Evolutionary conservation across 2,329 filamentous ascomycete species (phyloP).

Genomic region (Monosporascus sp.): DNA sequence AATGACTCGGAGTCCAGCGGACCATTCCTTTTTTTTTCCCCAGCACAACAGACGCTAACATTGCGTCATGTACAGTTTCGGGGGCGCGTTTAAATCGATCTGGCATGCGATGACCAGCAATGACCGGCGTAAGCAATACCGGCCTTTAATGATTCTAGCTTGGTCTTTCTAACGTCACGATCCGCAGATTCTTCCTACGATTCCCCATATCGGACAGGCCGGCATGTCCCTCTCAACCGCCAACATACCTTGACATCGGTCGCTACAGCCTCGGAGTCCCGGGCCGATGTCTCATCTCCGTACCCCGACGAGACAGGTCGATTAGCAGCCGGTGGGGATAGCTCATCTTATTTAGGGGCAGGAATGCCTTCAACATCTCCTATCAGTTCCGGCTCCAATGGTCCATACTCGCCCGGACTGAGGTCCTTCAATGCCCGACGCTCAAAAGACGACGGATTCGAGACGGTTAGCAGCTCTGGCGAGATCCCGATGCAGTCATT

Average conservation of each 20-base stretch:
- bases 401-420: slow-evolving; percentile 86
- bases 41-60: slow-evolving; percentile 11
- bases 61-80: slow-evolving; percentile 43
- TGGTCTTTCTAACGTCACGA: slow-evolving; percentile 10
- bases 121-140: slow-evolving; percentile 54
- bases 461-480: slow-evolving; percentile 62
- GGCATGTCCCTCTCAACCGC: slow-evolving; percentile 81
- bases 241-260: slow-evolving; percentile 81
- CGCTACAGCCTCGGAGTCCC: slow-evolving; percentile 83
- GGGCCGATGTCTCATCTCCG: slow-evolving; percentile 72
- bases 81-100: slow-evolving; percentile 76
- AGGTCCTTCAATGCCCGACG: slow-evolving; percentile 69
- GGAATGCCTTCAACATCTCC: slow-evolving; percentile 34
- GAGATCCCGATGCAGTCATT: slow-evolving; percentile 98
- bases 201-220: slow-evolving; percentile 85
- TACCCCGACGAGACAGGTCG: slow-evolving; percentile 69
- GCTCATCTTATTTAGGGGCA: slow-evolving; percentile 56
- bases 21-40: background rate
- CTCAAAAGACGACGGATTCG: slow-evolving; percentile 60
- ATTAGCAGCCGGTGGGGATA: slow-evolving; percentile 45
- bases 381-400: slow-evolving; percentile 49
- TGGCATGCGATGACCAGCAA: slow-evolving; percentile 87
- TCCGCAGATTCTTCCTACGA: slow-evolving; percentile 85
- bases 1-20: background rate
- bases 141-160: slow-evolving; percentile 4